Evolutionary conservation across 2,329 filamentous ascomycete species (phyloP).

Genomic region (Arachnomyces sp.): DNA sequence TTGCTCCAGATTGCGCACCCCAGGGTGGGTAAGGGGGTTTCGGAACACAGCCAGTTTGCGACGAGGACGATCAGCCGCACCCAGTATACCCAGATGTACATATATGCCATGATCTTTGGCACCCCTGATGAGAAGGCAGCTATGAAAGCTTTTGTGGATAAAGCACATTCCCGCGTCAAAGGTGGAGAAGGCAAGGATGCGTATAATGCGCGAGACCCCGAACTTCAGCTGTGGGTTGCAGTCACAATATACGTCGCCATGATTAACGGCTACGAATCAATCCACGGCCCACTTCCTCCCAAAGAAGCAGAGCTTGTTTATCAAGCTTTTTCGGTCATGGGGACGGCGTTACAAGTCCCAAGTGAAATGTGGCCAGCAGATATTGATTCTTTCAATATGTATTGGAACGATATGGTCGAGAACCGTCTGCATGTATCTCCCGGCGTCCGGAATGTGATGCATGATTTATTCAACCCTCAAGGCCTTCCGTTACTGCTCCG

Average conservation of each 20-base stretch:
- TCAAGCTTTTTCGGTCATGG: slow-evolving; percentile 11
- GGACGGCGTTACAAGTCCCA: slow-evolving; percentile 11
- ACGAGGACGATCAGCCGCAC: slow-evolving; percentile 17
- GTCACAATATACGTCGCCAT: slow-evolving; percentile 9
- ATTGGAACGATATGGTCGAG: slow-evolving; percentile 2
- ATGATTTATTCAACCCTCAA: neutral
- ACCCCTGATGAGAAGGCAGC: slow-evolving; percentile 5
- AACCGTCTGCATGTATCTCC: neutral
- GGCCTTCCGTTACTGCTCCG: neutral
- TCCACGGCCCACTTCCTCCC: slow-evolving; percentile 8
- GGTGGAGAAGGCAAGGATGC: neutral
- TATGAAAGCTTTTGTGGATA: slow-evolving; percentile 9
- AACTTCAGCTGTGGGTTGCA: slow-evolving; percentile 13
- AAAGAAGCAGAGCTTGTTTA: slow-evolving; percentile 7
- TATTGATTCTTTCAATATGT: neutral
- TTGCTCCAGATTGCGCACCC: slow-evolving; percentile 22
- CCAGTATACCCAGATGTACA: slow-evolving; percentile 19
- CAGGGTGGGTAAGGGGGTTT: slow-evolving; percentile 18
- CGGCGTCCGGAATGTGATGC: neutral
- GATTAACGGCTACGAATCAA: slow-evolving; percentile 7
- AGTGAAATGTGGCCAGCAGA: slow-evolving; percentile 8
- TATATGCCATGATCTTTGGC: slow-evolving; percentile 13
- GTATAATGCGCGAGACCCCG: slow-evolving; percentile 11
- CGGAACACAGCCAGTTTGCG: slow-evolving; percentile 20
- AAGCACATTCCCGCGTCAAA: slow-evolving; percentile 9